These are phyloP conservation scores for Solanum ossicruentum DNA, from an alignment of 257 asterid species.

Conservation along the genomic window DNA sequence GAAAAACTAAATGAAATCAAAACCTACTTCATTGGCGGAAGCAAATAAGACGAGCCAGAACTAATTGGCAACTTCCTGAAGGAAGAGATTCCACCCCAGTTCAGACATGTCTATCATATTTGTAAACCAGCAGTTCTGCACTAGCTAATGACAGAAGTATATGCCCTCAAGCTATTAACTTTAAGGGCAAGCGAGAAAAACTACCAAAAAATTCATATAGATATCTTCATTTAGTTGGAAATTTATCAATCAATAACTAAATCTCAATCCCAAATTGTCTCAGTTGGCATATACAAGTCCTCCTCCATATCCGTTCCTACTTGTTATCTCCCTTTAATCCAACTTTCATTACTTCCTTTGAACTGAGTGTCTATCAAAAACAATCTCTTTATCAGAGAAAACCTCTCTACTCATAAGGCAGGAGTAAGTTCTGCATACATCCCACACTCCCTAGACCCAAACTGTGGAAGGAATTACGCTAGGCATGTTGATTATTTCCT, in stretches of 20 bases:
- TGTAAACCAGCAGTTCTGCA: neutral
- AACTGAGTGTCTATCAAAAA: neutral
- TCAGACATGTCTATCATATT: neutral
- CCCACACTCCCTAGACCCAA: neutral
- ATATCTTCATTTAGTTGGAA: neutral
- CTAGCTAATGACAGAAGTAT: neutral
- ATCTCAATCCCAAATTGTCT: neutral
- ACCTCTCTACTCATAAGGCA: neutral
- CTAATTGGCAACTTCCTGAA: neutral
- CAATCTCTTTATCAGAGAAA: neutral
- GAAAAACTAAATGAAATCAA: neutral
- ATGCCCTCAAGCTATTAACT: neutral
- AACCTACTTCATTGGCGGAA: neutral
- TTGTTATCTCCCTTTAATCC: neutral
- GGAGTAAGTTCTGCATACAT: neutral
- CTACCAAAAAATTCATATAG: neutral
- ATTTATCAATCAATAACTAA: neutral
- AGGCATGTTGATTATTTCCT: neutral
- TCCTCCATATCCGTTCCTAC: neutral
- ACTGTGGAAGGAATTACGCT: neutral
- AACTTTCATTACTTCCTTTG: neutral
- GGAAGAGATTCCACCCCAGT: neutral
- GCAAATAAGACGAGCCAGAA: neutral
- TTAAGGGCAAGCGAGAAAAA: neutral
- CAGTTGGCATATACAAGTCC: neutral